phyloP scores from a whole-genome alignment of 1,139 yeast species.

The Meyerozyma smithsonii region DNA sequence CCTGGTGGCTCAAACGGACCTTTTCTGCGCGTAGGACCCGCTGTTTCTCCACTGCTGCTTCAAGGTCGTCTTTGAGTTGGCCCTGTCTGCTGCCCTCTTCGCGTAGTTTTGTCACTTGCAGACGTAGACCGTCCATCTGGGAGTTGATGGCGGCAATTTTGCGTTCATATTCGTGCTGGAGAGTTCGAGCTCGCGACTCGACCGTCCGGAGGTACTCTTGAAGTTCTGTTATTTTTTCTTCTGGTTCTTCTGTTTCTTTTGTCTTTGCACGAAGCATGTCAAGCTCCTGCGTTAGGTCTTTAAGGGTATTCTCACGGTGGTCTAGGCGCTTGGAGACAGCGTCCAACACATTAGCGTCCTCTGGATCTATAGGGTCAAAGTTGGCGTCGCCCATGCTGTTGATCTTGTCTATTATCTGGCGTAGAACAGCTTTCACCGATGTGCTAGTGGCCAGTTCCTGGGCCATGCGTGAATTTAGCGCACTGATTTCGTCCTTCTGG shows the following conservation, averaged over 20 bases:
- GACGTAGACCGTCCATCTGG: slow-evolving; percentile 15
- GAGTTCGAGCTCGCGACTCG: background rate
- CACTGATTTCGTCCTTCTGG: background rate
- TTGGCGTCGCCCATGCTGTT: background rate
- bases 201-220: background rate
- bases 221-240: background rate
- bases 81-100: slow-evolving; percentile 23
- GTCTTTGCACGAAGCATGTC: background rate
- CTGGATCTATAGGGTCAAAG: background rate
- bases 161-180: slow-evolving; percentile 22
- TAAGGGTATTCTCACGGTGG: background rate
- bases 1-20: slow-evolving; percentile 36
- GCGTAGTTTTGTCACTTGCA: slow-evolving; percentile 7
- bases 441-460: background rate
- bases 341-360: background rate
- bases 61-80: slow-evolving; percentile 34
- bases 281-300: background rate
- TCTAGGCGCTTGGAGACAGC: background rate
- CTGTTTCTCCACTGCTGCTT: slow-evolving; percentile 44
- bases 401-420: background rate
- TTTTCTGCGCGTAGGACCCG: slow-evolving; percentile 47
- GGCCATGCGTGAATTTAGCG: background rate
- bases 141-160: slow-evolving; percentile 25
- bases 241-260: background rate
- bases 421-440: background rate